Evolutionary conservation across 306 rosid species (phyloP).

Genomic region (Quercus dentata): DNA sequence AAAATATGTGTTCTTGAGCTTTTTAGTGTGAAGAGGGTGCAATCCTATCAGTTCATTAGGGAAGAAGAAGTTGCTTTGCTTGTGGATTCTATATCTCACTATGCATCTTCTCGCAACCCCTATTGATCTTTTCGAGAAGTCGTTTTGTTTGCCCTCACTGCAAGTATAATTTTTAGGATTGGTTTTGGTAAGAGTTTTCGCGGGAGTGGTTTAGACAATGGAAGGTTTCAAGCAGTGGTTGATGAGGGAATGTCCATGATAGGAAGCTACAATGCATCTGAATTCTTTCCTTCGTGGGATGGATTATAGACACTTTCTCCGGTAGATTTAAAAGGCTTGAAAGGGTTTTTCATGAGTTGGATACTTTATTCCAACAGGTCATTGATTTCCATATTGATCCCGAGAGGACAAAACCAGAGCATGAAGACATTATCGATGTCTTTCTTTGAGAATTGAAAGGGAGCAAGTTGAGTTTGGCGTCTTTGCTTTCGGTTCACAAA

Average conservation of each 20-base stretch:
- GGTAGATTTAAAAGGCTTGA: slow-evolving; percentile 26
- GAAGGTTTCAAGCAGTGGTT: slow-evolving; percentile 3
- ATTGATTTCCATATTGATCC: slow-evolving; percentile 32
- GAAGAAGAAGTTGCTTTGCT: slow-evolving; percentile 28
- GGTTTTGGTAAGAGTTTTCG: slow-evolving; percentile 20
- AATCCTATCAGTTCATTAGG: slow-evolving; percentile 19
- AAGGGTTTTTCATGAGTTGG: slow-evolving; percentile 26
- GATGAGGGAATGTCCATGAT: slow-evolving; percentile 2
- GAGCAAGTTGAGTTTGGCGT: too few species aligned
- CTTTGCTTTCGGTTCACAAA: neutral
- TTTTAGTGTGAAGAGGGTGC: slow-evolving; percentile 28
- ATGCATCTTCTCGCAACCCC: slow-evolving; percentile 8
- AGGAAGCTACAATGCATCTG: slow-evolving; percentile 29
- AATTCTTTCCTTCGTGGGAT: slow-evolving; percentile 28
- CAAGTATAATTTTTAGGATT: slow-evolving; percentile 17
- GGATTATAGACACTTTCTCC: slow-evolving; percentile 23
- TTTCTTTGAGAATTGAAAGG: too few species aligned
- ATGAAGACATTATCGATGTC: too few species aligned
- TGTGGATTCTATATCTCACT: slow-evolving; percentile 2
- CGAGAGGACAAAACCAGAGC: too few species aligned
- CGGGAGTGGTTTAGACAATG: neutral
- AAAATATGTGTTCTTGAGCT: slow-evolving; percentile 28
- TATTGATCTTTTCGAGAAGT: neutral
- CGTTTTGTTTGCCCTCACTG: neutral
- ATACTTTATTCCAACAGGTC: slow-evolving; percentile 24